Evolutionary conservation across 169 alveolate genomes (phyloP).

Genomic region (Perkinsus marinus): DNA sequence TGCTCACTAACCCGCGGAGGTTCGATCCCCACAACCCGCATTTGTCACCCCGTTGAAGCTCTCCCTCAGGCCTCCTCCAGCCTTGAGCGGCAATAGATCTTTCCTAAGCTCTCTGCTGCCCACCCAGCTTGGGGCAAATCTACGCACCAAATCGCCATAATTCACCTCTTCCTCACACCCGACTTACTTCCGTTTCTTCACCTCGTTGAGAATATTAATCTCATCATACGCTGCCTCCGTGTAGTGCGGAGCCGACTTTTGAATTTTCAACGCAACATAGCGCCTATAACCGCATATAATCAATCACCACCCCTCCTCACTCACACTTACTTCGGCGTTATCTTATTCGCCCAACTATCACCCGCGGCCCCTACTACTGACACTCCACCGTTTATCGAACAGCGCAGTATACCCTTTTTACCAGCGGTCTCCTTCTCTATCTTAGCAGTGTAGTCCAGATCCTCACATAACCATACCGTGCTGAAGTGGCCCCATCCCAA

Average conservation of each 20-base stretch:
- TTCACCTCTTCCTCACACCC: constrained; percentile 10
- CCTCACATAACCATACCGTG: constrained; percentile 96
- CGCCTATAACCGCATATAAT: neutral
- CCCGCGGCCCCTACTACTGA: too few relatives aligned
- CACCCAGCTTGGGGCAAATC: constrained; percentile 41
- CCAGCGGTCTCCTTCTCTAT: neutral
- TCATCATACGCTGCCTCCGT: constrained; percentile 97
- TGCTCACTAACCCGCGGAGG: neutral
- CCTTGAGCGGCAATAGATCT: constrained; percentile 31
- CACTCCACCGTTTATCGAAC: too few relatives aligned
- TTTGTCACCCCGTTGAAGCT: neutral
- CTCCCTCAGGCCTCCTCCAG: neutral
- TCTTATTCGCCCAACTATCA: neutral
- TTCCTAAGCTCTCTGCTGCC: neutral
- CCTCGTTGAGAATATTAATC: constrained; percentile 76
- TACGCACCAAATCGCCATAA: neutral
- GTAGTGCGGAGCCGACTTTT: constrained; percentile 88
- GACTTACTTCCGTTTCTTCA: constrained; percentile 38
- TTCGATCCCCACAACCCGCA: neutral
- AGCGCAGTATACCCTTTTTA: too few relatives aligned
- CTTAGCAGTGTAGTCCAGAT: neutral
- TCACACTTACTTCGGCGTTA: neutral
- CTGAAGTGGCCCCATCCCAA: constrained; percentile 99
- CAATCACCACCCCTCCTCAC: neutral
- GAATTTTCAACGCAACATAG: constrained; percentile 91